Evolutionary conservation across 768 basidiomycete species (phyloP).

Genomic region (Xanthoconium stramineum): DNA sequence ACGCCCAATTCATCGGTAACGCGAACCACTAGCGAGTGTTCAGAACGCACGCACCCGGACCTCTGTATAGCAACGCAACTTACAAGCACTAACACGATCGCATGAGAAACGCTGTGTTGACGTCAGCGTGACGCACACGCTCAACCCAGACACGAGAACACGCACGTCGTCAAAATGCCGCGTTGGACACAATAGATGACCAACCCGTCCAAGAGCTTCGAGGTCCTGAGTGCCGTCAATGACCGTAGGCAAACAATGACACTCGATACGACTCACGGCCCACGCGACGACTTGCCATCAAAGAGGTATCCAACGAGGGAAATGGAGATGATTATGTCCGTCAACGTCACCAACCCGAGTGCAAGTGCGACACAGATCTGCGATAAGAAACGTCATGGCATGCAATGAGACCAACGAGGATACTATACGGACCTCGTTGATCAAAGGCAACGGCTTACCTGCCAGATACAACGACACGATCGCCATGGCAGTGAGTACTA

Average conservation of each 20-base stretch:
- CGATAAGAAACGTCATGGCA: not conserved
- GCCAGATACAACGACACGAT: not conserved
- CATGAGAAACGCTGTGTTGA: constrained; percentile 2
- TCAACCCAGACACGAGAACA: not conserved
- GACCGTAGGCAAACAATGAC: not conserved
- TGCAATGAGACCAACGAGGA: not conserved
- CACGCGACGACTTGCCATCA: not conserved
- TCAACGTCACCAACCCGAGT: constrained; percentile 14
- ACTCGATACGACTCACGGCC: constrained; percentile 2
- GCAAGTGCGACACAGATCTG: constrained; percentile 8
- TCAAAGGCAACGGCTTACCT: not conserved
- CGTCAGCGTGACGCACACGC: not conserved
- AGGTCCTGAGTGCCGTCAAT: not conserved
- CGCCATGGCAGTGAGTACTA: constrained; percentile 3
- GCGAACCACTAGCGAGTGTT: constrained; percentile 5
- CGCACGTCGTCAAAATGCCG: constrained; percentile 15
- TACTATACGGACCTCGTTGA: constrained; percentile 4
- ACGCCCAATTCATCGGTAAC: not conserved
- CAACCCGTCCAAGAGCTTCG: constrained; percentile 2
- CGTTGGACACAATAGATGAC: constrained; percentile 13
- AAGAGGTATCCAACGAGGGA: constrained; percentile 10
- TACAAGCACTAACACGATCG: constrained; percentile 7
- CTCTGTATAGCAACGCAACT: not conserved
- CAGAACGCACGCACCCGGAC: not conserved
- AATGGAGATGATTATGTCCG: constrained; percentile 14